Conservation (phyloP, 306 rosid species). For the Malus fusca region DNA sequence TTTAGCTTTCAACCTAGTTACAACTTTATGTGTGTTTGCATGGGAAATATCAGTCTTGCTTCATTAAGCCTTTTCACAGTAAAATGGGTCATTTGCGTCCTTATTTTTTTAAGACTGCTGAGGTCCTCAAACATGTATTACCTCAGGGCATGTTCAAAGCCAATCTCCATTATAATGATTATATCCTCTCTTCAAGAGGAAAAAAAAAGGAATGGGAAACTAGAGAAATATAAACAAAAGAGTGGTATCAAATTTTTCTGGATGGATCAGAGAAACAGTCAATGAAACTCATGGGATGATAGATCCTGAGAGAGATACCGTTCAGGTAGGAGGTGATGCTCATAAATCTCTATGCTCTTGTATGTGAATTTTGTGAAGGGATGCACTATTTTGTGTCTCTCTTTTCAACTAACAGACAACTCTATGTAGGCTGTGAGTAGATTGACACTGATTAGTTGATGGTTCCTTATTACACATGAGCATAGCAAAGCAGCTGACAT, state of each 20-base stretch:
- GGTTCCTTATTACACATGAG: not conserved
- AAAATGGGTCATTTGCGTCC: not conserved
- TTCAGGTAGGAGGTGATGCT: too few relatives aligned
- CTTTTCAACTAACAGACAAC: not conserved
- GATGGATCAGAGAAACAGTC: not conserved
- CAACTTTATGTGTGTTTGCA: not conserved
- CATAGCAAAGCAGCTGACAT: not conserved
- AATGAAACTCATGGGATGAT: not conserved
- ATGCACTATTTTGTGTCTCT: not conserved
- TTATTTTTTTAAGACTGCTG: not conserved
- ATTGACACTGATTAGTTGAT: not conserved
- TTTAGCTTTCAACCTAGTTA: constrained; percentile 5
- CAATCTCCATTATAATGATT: not conserved
- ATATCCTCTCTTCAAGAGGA: not conserved
- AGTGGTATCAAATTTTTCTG: not conserved
- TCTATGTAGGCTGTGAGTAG: not conserved
- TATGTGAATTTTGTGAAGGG: not conserved
- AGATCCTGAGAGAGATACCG: too few relatives aligned
- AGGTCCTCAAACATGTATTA: not conserved
- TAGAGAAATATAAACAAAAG: not conserved
- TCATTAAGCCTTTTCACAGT: not conserved
- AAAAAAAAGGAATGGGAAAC: not conserved
- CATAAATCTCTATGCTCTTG: too few relatives aligned
- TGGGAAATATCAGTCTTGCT: not conserved
- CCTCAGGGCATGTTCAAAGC: not conserved